Evolutionary conservation across 129 eudicot species (phyloP).

Genomic region (Artemisia tridentata): DNA sequence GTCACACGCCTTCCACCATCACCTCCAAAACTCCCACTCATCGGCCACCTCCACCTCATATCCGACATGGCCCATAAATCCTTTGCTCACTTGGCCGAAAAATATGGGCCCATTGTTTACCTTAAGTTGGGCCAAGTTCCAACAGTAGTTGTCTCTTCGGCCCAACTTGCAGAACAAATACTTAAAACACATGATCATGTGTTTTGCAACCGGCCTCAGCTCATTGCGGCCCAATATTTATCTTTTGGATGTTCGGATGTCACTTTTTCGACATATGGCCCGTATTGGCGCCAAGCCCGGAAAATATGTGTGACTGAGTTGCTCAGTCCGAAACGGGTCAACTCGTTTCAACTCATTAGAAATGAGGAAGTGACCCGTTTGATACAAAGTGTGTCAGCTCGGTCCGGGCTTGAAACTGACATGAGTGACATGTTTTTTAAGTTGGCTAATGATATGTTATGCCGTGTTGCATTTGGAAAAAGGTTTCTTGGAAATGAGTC

Average conservation of each 20-base stretch:
- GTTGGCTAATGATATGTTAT: slow-evolving; percentile 41
- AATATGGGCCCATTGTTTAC: slow-evolving; percentile 2
- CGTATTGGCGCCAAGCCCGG: slow-evolving; percentile 17
- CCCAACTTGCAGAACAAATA: slow-evolving; percentile 10
- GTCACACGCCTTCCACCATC: slow-evolving; percentile 10
- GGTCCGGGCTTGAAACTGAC: slow-evolving; percentile 16
- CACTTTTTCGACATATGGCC: slow-evolving; percentile 9
- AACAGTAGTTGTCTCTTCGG: background rate
- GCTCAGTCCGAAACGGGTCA: slow-evolving; percentile 4
- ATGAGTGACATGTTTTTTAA: slow-evolving; percentile 38
- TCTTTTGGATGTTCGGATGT: slow-evolving; percentile 1
- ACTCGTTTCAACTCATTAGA: slow-evolving; percentile 39
- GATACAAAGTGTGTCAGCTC: slow-evolving; percentile 17
- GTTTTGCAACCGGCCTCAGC: slow-evolving; percentile 8
- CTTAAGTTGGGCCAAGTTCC: slow-evolving; percentile 4
- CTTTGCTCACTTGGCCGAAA: background rate
- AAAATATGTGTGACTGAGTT: slow-evolving; percentile 13
- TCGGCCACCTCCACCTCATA: slow-evolving; percentile 15
- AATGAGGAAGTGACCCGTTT: slow-evolving; percentile 38
- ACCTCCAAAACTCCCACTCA: slow-evolving; percentile 17
- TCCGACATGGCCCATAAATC: slow-evolving; percentile 8
- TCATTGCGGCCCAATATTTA: slow-evolving; percentile 9
- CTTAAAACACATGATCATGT: slow-evolving; percentile 14
- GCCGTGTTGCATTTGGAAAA: slow-evolving; percentile 48
- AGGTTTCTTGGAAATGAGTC: slow-evolving; percentile 25